Evolutionary conservation across 2,329 filamentous ascomycete genomes (phyloP), one percentile per base, ranked within the genome.

Genomic region (Neonectria ditissima): DNA sequence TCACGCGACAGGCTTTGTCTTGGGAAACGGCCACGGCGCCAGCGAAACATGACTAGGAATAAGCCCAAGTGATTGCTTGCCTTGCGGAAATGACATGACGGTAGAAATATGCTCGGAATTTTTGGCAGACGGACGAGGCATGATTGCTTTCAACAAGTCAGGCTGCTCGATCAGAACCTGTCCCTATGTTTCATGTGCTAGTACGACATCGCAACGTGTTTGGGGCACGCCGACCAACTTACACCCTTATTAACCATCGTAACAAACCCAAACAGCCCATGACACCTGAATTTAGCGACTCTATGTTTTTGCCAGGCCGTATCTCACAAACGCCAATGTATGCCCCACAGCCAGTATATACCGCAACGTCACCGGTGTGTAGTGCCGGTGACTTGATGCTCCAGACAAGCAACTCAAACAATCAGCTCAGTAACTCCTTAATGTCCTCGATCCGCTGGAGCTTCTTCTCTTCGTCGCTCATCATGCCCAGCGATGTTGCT

Each of bases 401-500:
- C 32, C 41, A 20, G 24, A 18, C 18, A 22, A 50, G 71, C 78
- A 88, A 73, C 91, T 93, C 50, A 98, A 99, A 82, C 79, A 32
- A 47, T 72, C 78, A 88, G 73, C 91, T 93, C 51, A 99, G 85
- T 70, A 99, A 82, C 79, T 97, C 92, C 79, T 91, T 95, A 69
- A 98, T 94, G 80, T 99, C 96, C 77, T 97, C 95, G 67, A 98
- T 94, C 41, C 93, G 85, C 77, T 96, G 92, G 65, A 93, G 83
- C 76, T 90, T 93, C 86, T 96, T 97, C 79, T 97, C 94, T 68
- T 97, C 94, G 65, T 97, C 94, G 58, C 86, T 91, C 88, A 97
- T 97, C 89, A 99, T 95, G 1, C 96, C 96, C 34, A 99, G 81
- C 0, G 92, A 96, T 16, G 92, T 94, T n/a, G 96, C 96, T 81